These are phyloP conservation scores for Vaccinium myrtillus DNA, from an alignment of 148 eudicot species.

Conservation along the genomic window DNA sequence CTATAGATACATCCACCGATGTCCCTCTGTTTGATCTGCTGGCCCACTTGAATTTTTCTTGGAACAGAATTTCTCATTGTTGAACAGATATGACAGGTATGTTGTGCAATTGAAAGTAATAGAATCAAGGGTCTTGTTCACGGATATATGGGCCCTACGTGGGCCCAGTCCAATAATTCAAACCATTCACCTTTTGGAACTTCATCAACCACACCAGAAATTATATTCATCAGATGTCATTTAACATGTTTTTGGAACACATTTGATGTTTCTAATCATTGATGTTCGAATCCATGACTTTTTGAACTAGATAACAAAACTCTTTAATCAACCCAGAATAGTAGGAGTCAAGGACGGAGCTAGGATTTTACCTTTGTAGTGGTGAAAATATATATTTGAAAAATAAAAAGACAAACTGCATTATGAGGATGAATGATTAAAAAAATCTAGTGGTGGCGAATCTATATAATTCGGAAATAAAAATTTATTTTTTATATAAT, in stretches of 20 bases:
- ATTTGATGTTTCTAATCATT: neutral
- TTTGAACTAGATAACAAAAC: neutral
- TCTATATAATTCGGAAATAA: too few relatives aligned
- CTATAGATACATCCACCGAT: neutral
- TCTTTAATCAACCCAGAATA: neutral
- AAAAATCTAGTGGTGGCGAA: too few relatives aligned
- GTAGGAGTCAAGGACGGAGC: too few relatives aligned
- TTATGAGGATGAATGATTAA: too few relatives aligned
- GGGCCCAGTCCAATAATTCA: neutral
- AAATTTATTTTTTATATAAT: too few relatives aligned
- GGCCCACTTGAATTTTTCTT: neutral
- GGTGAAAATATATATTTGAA: too few relatives aligned
- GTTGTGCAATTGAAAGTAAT: neutral
- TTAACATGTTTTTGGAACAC: neutral
- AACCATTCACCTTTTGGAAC: neutral
- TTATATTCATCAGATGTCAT: neutral
- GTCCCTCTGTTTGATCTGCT: neutral
- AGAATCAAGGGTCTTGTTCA: neutral
- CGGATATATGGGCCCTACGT: neutral
- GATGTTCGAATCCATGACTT: neutral
- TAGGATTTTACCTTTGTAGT: too few relatives aligned
- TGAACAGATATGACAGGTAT: neutral
- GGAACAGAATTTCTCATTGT: neutral
- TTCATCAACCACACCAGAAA: neutral
- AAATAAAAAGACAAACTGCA: too few relatives aligned